Conservation (phyloP, 2,329 filamentous ascomycete genomes). For the Aspergillus pseudoviridinutans region DNA sequence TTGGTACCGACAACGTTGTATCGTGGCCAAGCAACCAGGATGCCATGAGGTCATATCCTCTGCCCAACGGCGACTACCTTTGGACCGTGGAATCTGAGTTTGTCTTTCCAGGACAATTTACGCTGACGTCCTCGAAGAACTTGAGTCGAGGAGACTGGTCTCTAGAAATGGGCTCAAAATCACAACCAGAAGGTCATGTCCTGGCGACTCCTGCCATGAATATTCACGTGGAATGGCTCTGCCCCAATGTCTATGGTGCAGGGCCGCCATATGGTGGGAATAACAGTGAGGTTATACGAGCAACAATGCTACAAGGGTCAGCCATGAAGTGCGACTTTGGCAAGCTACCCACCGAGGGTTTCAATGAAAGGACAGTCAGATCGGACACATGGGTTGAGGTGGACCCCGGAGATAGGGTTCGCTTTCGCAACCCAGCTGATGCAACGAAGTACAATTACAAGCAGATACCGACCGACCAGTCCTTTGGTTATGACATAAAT, state of each 20-base stretch:
- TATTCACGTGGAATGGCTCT: slow-evolving; percentile 52
- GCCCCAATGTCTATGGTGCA: slow-evolving; percentile 33
- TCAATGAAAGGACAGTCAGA: slow-evolving; percentile 1
- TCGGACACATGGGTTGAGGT: slow-evolving; percentile 35
- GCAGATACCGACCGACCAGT: slow-evolving; percentile 44
- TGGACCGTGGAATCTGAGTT: slow-evolving; percentile 8
- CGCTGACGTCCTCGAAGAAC: slow-evolving; percentile 50
- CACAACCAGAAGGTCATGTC: slow-evolving; percentile 51
- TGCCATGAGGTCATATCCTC: background rate
- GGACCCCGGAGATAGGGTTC: slow-evolving; percentile 44
- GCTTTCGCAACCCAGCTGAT: slow-evolving; percentile 51
- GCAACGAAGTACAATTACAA: slow-evolving; percentile 53
- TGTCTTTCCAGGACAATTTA: slow-evolving; percentile 38
- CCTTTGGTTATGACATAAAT: slow-evolving; percentile 57
- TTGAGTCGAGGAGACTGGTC: slow-evolving; percentile 51
- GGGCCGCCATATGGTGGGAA: slow-evolving; percentile 15
- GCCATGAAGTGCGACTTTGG: slow-evolving; percentile 23
- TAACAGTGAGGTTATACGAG: slow-evolving; percentile 15
- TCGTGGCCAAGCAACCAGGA: slow-evolving; percentile 10
- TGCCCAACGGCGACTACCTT: slow-evolving; percentile 4
- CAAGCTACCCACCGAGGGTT: slow-evolving; percentile 9
- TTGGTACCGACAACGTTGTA: slow-evolving; percentile 18
- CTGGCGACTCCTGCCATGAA: slow-evolving; percentile 46
- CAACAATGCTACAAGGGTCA: slow-evolving; percentile 14
- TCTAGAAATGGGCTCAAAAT: slow-evolving; percentile 48